Conservation (phyloP, 306 rosid species). For the Echinosophora koreensis region DNA sequence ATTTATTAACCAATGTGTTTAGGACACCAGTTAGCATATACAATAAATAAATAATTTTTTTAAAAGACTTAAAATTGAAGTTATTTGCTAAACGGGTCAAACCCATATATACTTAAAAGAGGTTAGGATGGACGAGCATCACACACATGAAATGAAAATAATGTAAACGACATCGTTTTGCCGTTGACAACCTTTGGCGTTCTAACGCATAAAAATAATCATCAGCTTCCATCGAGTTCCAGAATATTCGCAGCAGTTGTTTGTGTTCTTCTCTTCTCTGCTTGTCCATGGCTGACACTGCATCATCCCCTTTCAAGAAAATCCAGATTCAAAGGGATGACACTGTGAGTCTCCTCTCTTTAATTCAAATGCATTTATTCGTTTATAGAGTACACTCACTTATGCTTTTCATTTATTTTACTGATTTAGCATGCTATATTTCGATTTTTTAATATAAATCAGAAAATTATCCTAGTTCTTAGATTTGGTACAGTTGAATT, state of each 20-base stretch:
- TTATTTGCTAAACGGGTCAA: no score
- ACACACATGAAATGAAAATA: background rate
- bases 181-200: background rate
- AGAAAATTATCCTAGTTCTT: background rate
- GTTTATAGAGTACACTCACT: background rate
- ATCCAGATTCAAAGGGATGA: constrained; percentile 78
- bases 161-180: background rate
- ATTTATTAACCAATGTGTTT: no score
- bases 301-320: constrained; percentile 73
- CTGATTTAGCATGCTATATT: background rate
- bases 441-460: background rate
- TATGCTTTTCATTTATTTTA: background rate
- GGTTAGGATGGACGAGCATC: no score
- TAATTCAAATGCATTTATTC: background rate
- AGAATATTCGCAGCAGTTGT: constrained; percentile 18
- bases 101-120: no score
- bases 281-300: constrained; percentile 66
- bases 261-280: constrained; percentile 20
- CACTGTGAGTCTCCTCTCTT: constrained; percentile 57
- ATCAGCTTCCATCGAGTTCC: constrained; percentile 15
- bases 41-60: no score
- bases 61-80: no score
- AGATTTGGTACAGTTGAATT: background rate
- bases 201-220: background rate
- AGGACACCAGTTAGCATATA: no score